Evolutionary conservation across 2,329 filamentous ascomycete species (phyloP).

Genomic region (Pyrenochaeta sp.): DNA sequence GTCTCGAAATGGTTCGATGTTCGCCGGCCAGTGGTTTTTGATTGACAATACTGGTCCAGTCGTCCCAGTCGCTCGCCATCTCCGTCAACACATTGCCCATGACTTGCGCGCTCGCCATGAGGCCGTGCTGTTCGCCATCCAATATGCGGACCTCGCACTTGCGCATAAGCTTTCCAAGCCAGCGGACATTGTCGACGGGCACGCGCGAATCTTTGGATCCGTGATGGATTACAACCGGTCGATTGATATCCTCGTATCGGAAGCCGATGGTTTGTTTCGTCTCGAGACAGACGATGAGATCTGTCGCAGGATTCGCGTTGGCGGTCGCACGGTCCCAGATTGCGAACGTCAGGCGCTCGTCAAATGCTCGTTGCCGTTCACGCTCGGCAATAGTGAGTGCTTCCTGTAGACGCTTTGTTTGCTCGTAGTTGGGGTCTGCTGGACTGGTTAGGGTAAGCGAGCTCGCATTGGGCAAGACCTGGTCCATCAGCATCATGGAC

Average conservation of each 20-base stretch:
- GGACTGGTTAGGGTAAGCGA: slow-evolving; percentile 40
- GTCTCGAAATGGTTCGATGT: slow-evolving; percentile 19
- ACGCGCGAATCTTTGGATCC: slow-evolving; percentile 90
- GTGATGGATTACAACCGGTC: slow-evolving; percentile 92
- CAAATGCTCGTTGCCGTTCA: slow-evolving; percentile 79
- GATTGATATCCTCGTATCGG: slow-evolving; percentile 93
- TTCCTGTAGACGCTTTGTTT: slow-evolving; percentile 50
- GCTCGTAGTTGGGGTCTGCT: slow-evolving; percentile 42
- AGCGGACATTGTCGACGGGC: slow-evolving; percentile 92
- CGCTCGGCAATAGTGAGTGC: slow-evolving; percentile 71
- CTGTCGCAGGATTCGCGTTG: slow-evolving; percentile 91
- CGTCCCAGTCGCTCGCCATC: slow-evolving; percentile 85
- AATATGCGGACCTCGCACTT: slow-evolving; percentile 90
- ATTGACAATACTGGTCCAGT: slow-evolving; percentile 46
- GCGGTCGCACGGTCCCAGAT: slow-evolving; percentile 95
- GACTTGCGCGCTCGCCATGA: slow-evolving; percentile 93
- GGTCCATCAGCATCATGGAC: slow-evolving; percentile 61
- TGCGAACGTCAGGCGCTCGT: slow-evolving; percentile 84
- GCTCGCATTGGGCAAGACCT: slow-evolving; percentile 52
- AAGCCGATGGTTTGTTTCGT: slow-evolving; percentile 92
- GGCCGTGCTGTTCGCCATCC: slow-evolving; percentile 89
- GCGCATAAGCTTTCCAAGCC: slow-evolving; percentile 93
- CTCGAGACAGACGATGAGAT: slow-evolving; percentile 91
- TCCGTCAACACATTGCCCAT: slow-evolving; percentile 97
- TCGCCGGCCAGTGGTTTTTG: slow-evolving; percentile 8